Percentiles rank a stretch among this genome's conserved stretches.
Conservation (phyloP, 306 rosid genomes). For the Begonia peltatifolia region DNA sequence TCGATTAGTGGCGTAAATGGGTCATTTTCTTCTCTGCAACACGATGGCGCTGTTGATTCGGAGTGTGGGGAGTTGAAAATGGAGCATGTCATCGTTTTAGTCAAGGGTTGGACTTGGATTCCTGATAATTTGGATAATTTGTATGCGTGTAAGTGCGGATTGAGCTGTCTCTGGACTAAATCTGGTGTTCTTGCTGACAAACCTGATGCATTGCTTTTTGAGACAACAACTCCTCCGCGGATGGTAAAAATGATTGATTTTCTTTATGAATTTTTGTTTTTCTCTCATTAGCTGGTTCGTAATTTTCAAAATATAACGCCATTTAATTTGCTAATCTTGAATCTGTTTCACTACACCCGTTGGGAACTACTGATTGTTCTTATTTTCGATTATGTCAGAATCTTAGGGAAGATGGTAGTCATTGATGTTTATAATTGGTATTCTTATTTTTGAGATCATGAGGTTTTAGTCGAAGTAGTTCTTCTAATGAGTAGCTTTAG, state of each 20-base stretch:
- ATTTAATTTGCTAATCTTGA: no score
- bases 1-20: conserved; percentile 18
- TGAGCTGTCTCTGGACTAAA: conserved; percentile 95
- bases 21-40: conserved; percentile 48
- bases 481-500: no score
- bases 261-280: background rate
- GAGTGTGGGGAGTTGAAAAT: conserved; percentile 26
- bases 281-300: no score
- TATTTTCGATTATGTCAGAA: no score
- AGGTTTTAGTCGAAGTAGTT: no score
- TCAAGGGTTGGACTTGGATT: conserved; percentile 94
- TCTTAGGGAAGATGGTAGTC: no score
- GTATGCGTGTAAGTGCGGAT: conserved; percentile 70
- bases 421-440: no score
- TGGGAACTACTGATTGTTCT: no score
- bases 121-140: conserved; percentile 85
- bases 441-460: no score
- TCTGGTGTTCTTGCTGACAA: conserved; percentile 82
- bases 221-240: conserved; percentile 58
- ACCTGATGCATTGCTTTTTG: conserved; percentile 79
- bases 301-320: no score
- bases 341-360: no score
- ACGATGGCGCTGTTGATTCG: conserved; percentile 12
- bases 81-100: conserved; percentile 55
- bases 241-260: conserved; percentile 25